Evolutionary conservation across 805 yeast species (phyloP), one percentile per base, ranked within the genome.

Genomic region (Saccharomycopsis lassenensis): DNA sequence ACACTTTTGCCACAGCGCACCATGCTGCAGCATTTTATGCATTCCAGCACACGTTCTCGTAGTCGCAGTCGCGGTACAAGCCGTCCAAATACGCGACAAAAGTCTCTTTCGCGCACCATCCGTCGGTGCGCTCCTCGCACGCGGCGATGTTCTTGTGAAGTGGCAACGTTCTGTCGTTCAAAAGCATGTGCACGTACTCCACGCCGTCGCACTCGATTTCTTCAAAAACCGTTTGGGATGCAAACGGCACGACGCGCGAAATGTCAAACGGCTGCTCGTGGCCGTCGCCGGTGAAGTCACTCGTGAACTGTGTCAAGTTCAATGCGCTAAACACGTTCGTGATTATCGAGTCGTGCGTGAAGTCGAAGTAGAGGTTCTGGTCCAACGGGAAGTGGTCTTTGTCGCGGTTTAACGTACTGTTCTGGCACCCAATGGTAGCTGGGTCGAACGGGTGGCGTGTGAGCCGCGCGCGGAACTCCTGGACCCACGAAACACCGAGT

Each of bases 291-390:
- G 31, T 16, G 19, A 45, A 39, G 12, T 36, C 36, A 31, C 44
- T 43, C n/a, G 33, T 35, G 20, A 35, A 31, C 28, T 45, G 48
- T 23, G 40, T 40, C 5, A 80, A 53, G 6, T 83, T 85, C 33
- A 81, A 56, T 1, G 91, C 81, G 19, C 82, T 60, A 47, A 75
- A 59, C 46, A 67, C 74, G 25, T 76, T 61, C 42, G 75, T 62
- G 29, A 81, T 55, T 45, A 79, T 81, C 24, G 78, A 68, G 52
- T 84, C 94, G 50, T 84, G 94, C 11, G 83, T 65, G 60, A 82
- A 77, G 46, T 74, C 78, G 46, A 80, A 63, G 62, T 77, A 77
- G 31, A 80, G 61, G 37, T 69, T 67, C 51, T 54, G 69, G 42
- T 61, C 64, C 14, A 55, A 42, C 12, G 68, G 68, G 50, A 63